Base-by-base conservation (phyloP, 208 protist species). In the Acanthamoeba sp. region DNA sequence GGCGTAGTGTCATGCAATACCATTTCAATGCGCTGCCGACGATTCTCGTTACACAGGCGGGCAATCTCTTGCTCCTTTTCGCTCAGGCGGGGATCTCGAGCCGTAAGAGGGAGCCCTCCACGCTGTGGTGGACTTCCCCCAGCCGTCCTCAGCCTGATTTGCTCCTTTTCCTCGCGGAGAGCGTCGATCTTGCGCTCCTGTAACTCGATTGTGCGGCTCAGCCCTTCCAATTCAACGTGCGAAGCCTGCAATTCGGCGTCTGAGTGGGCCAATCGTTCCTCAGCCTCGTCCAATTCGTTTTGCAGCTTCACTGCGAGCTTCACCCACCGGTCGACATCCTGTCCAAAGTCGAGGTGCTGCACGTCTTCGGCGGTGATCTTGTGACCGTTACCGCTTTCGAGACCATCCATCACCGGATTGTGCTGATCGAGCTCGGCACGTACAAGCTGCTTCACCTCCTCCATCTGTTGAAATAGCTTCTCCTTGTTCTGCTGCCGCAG, bases 51-150 rank as follows among this genome's bases (percentile, higher is more conserved):
- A 10, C 71, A 80, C 0, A 80, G 32, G 38, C 71, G 71, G 9
- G 71, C 71, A 18, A 80, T 80, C 71, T 80, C 71, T 18, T 48
- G 71, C 71, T 80, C 71, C 36, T 80, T 80, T 24, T 80, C 71
- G 22, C n/a, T 12, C 38, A 80, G n/a, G 36, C 38, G 22, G 36
- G 71, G 32, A 50, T 80, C 64, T 0, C 45, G 45, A 50, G 45
- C 0, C 45, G 45, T 7, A 69, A 36, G n/a, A 6, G 1, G 1
- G 20, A 32, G 7, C 0, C 1, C 64, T 40, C n/a, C 32, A 36
- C 34, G 64, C 64, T 9, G 64, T 36, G n/a, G 64, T 38, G 64
- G 64, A 24, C 64, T 59, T 2, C 34, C 27, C 0, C 52, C 52
- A 34, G 59, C 59, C 52, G n/a, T n/a, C n/a, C n/a, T 9, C 29